Conservation (phyloP, 805 yeast species). For the Lachancea meyersii region DNA sequence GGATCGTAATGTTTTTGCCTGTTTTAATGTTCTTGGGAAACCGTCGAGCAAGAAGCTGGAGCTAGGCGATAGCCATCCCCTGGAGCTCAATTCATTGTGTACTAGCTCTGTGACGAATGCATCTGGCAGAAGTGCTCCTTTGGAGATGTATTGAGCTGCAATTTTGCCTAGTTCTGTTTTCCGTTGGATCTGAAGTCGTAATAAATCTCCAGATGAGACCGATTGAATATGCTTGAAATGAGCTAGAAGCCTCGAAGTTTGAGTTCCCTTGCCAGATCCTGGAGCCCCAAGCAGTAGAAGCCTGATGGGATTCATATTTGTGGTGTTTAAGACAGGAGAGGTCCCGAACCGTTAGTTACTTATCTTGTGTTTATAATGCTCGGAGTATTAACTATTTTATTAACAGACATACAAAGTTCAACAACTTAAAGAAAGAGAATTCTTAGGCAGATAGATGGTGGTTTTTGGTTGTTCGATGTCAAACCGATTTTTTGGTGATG, state of each 20-base stretch:
- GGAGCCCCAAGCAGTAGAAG: constrained; percentile 85
- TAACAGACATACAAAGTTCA: too few relatives aligned
- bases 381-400: too few relatives aligned
- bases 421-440: too few relatives aligned
- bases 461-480: too few relatives aligned
- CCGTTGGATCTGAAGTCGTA: constrained; percentile 58
- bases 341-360: too few relatives aligned
- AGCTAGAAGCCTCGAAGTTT: constrained; percentile 58
- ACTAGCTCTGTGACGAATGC: constrained; percentile 55
- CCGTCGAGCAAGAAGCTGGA: constrained; percentile 82
- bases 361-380: too few relatives aligned
- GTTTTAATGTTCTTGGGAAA: constrained; percentile 75
- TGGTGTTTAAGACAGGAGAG: background rate
- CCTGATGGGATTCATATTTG: constrained; percentile 43
- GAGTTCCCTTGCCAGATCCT: constrained; percentile 93
- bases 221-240: constrained; percentile 48
- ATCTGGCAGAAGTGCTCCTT: constrained; percentile 75
- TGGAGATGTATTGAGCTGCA: constrained; percentile 50
- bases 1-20: constrained; percentile 55
- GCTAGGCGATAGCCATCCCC: constrained; percentile 24
- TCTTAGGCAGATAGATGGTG: too few relatives aligned
- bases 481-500: too few relatives aligned
- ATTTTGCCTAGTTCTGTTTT: constrained; percentile 48
- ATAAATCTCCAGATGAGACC: constrained; percentile 78
- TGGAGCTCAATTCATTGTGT: constrained; percentile 39